Evolutionary conservation across 768 basidiomycete genomes (phyloP), one percentile per base, ranked within the genome.

Genomic region (Plicaturopsis crispa): DNA sequence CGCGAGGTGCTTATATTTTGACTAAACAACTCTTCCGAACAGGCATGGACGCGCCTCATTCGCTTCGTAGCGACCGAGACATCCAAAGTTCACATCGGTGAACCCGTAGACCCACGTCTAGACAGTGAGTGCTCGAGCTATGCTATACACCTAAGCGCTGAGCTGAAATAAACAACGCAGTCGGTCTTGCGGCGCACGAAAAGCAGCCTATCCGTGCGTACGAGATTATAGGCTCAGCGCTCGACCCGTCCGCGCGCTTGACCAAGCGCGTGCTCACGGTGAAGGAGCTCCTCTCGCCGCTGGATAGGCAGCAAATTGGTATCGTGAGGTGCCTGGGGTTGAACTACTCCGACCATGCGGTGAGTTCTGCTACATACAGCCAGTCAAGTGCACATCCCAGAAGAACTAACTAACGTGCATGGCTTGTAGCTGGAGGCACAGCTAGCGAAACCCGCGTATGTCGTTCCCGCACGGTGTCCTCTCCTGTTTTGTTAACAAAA

Each of bases 261-360:
- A 75, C 82, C 12, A 62, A 61, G 40, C 76, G 65, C 16, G 55
- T 81, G 0, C 62, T 89, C 31, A 87, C 84, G 3, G 84, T 87
- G 30, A 73, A 78, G 53, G 65, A 73, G 30, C 72, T 90, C 24
- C 69, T 90, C 13, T 63, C 76, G 3, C 86, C 86, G 8, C 66
- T 90, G 18, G 69, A 81, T 6, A 63, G 72, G 30, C 73, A 80
- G 43, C 68, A 85, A 50, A 66, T 87, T 45, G 75, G 74, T 43
- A 60, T 80, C 3, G 83, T 85, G 19, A 72, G 86, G 8, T 87
- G 84, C 58, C 60, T 90, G 10, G 86, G 86, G 0, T 60, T 90
- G 34, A 90, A 90, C 54, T 90, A 90, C 52, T 71, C 72, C n/a
- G 85, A 88, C 49, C 85, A 89, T 62, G 87, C 87, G 5, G 86